A percentile compares a stretch with the other conserved stretches of the same genome.
Conservation (phyloP, 2,329 filamentous ascomycete genomes). For the Emmonsiellopsis sp. region DNA sequence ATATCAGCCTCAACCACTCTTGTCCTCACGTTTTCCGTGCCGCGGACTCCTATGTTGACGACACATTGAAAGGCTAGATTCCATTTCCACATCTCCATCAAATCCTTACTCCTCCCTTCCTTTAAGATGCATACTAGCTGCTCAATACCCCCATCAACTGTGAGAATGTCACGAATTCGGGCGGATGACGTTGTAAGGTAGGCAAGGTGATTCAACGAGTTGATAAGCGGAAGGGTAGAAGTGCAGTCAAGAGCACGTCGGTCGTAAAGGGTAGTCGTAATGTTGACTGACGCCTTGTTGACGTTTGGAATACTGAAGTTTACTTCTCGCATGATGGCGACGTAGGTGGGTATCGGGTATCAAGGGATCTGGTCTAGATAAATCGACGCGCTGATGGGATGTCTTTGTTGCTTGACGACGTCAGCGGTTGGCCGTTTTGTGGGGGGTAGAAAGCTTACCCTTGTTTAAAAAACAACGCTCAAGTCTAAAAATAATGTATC, state of each 20-base stretch:
- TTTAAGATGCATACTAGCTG: conserved; percentile 95
- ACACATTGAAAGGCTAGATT: conserved; percentile 98
- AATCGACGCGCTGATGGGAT: not conserved
- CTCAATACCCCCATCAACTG: conserved; percentile 97
- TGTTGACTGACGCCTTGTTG: conserved; percentile 98
- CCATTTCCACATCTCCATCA: conserved; percentile 99
- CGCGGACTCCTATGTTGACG: conserved; percentile 95
- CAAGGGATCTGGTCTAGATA: not conserved
- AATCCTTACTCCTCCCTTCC: conserved; percentile 89
- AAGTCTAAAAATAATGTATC: not conserved
- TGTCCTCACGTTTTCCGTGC: conserved; percentile 87
- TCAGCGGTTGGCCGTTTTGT: not conserved
- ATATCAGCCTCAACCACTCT: conserved; percentile 97
- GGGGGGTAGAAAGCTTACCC: not conserved
- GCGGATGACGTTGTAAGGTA: conserved; percentile 97
- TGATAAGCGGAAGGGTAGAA: conserved; percentile 93
- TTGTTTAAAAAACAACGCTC: not conserved
- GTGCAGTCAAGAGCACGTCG: conserved; percentile 96
- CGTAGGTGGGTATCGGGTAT: not conserved
- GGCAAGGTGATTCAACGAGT: conserved; percentile 96
- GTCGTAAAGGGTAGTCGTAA: conserved; percentile 97
- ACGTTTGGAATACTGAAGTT: conserved; percentile 99
- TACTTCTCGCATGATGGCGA: conserved; percentile 86
- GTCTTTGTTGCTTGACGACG: not conserved
- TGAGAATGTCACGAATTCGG: conserved; percentile 93